Conservation (phyloP, 805 yeast genomes). For the Candida sonorensis region DNA sequence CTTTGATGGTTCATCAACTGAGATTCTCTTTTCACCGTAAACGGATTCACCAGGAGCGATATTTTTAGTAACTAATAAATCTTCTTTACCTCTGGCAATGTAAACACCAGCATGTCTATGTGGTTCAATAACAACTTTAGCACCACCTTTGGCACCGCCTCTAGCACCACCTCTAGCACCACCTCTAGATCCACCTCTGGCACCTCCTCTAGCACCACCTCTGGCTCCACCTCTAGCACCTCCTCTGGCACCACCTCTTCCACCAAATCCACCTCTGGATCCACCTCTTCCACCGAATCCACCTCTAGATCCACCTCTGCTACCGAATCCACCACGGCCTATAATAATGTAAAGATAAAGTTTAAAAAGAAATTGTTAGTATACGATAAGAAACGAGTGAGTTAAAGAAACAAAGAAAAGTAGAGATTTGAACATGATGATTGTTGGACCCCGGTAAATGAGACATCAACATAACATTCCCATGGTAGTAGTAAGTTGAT, state of each 20-base stretch:
- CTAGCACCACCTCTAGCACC: constrained; percentile 55
- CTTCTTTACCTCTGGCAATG: constrained; percentile 99
- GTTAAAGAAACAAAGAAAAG: too few relatives aligned
- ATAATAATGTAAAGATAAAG: not conserved
- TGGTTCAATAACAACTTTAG: constrained; percentile 96
- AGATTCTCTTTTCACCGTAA: constrained; percentile 95
- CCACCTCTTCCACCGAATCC: constrained; percentile 25
- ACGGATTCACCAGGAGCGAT: constrained; percentile 98
- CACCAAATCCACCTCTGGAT: constrained; percentile 42
- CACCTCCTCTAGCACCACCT: constrained; percentile 47
- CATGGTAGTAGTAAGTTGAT: too few relatives aligned
- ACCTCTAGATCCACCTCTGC: constrained; percentile 18
- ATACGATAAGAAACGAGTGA: too few relatives aligned
- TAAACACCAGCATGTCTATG: constrained; percentile 98
- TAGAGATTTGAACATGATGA: too few relatives aligned
- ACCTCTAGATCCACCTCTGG: constrained; percentile 53
- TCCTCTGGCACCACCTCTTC: constrained; percentile 43
- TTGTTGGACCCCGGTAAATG: too few relatives aligned
- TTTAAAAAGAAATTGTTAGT: too few relatives aligned
- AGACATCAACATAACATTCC: too few relatives aligned
- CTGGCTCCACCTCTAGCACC: constrained; percentile 42
- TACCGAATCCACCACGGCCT: constrained; percentile 24
- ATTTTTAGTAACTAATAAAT: constrained; percentile 93
- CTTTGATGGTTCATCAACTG: constrained; percentile 86
- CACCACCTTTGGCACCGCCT: constrained; percentile 86